These are phyloP conservation scores for Phoma sp. DNA, from an alignment of 2,329 filamentous ascomycete genomes.

Conservation along the genomic window DNA sequence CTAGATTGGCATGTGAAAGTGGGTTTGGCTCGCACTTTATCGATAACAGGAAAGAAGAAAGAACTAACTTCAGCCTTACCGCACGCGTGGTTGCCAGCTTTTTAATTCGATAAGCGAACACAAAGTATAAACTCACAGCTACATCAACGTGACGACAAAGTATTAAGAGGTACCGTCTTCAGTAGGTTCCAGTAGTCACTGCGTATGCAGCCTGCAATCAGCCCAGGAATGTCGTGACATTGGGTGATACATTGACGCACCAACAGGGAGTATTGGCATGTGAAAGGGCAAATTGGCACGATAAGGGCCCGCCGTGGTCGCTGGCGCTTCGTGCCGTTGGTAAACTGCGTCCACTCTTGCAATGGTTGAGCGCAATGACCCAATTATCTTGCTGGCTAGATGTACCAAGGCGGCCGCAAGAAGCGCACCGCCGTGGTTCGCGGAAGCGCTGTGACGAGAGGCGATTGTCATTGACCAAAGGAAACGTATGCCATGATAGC, in stretches of 20 bases:
- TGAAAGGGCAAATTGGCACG: conserved; percentile 27
- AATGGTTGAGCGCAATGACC: conserved; percentile 10
- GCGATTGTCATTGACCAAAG: conserved; percentile 2
- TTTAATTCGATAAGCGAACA: neutral
- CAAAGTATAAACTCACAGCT: neutral
- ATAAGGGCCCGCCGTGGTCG: conserved; percentile 23
- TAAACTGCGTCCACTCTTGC: conserved; percentile 1
- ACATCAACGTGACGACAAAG: conserved; percentile 10
- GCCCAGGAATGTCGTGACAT: conserved; percentile 21
- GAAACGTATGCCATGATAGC: neutral
- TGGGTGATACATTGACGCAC: conserved; percentile 23
- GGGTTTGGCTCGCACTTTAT: conserved; percentile 13
- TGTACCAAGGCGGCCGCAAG: neutral
- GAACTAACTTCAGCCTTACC: conserved; percentile 2
- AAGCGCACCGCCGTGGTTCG: neutral
- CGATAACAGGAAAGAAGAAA: conserved; percentile 22
- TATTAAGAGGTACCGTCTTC: neutral
- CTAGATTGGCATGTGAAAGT: conserved; percentile 34
- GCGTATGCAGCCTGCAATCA: conserved; percentile 3
- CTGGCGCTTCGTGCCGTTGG: conserved; percentile 18
- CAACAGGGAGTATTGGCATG: conserved; percentile 28
- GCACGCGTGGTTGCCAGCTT: neutral
- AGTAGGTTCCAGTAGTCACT: neutral
- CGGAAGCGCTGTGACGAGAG: conserved; percentile 1
- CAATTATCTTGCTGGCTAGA: conserved; percentile 8